Evolutionary conservation across 805 yeast genomes (phyloP).

Genomic region (Yarrowia osloensis): DNA sequence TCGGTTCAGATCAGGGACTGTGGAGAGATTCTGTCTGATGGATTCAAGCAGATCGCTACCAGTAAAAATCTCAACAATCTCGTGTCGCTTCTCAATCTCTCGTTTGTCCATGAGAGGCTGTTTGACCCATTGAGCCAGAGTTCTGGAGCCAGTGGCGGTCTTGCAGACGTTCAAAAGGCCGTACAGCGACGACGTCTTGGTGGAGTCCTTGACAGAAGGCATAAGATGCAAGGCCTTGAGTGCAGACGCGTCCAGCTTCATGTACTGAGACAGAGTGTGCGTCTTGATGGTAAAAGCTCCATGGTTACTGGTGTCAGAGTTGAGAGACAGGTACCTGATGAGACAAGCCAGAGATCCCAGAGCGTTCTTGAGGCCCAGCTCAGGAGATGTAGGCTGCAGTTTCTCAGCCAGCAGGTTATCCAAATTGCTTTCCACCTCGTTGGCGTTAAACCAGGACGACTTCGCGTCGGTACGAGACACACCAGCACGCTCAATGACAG

Average conservation of each 20-base stretch:
- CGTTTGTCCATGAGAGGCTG: conserved; percentile 78
- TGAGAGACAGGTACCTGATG: conserved; percentile 64
- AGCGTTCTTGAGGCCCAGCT: conserved; percentile 52
- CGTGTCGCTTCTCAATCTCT: conserved; percentile 67
- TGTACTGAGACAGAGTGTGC: conserved; percentile 74
- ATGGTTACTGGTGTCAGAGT: conserved; percentile 56
- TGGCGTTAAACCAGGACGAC: conserved; percentile 57
- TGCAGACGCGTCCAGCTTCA: conserved; percentile 91
- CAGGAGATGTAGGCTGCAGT: conserved; percentile 33
- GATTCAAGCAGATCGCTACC: conserved; percentile 64
- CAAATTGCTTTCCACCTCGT: conserved; percentile 77
- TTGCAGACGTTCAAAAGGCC: conserved; percentile 88
- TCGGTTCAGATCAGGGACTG: conserved; percentile 82
- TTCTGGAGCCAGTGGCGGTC: conserved; percentile 83
- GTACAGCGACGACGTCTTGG: conserved; percentile 63
- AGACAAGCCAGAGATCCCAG: conserved; percentile 69
- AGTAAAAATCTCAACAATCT: conserved; percentile 55
- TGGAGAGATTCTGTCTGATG: conserved; percentile 60
- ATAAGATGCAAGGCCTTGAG: conserved; percentile 83
- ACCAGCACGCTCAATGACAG: conserved; percentile 76
- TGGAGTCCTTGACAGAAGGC: conserved; percentile 55
- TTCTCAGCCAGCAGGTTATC: conserved; percentile 50
- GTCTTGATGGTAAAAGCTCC: conserved; percentile 58
- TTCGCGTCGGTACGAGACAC: conserved; percentile 66
- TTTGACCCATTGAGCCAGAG: conserved; percentile 91